phyloP scores from a whole-genome alignment of 2,329 filamentous ascomycete genomes.

The Elsinoe perseae region DNA sequence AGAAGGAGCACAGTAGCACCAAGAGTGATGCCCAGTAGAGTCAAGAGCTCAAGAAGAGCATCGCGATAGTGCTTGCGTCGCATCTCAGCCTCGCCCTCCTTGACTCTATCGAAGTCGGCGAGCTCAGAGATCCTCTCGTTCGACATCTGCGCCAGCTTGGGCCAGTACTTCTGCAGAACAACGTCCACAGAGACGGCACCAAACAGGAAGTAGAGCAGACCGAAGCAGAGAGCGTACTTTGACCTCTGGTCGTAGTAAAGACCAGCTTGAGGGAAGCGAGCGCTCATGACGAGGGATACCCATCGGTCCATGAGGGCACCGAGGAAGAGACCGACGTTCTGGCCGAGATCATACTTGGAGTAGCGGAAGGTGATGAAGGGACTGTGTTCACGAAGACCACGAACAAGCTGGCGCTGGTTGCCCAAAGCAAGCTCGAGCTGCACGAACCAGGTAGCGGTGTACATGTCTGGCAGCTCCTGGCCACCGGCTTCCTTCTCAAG shows the following conservation, averaged over 20 bases:
- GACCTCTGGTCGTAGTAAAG: slow-evolving; percentile 33
- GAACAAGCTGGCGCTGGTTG: slow-evolving; percentile 46
- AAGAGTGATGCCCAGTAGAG: slow-evolving; percentile 14
- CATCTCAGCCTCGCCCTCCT: neutral
- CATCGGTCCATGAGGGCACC: slow-evolving; percentile 51
- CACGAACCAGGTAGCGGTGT: slow-evolving; percentile 52
- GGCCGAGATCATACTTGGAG: slow-evolving; percentile 47
- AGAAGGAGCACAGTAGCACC: slow-evolving; percentile 16
- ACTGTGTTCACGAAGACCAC: slow-evolving; percentile 49
- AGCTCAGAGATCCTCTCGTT: slow-evolving; percentile 12
- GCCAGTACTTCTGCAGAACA: slow-evolving; percentile 28
- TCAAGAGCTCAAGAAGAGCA: slow-evolving; percentile 16
- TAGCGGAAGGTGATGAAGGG: slow-evolving; percentile 53
- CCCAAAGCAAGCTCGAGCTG: slow-evolving; percentile 48
- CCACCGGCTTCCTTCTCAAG: slow-evolving; percentile 42
- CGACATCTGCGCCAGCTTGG: slow-evolving; percentile 13
- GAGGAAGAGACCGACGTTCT: slow-evolving; percentile 48
- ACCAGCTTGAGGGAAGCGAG: slow-evolving; percentile 32
- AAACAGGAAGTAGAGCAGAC: slow-evolving; percentile 51
- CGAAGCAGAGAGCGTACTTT: slow-evolving; percentile 46
- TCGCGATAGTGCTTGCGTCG: slow-evolving; percentile 17
- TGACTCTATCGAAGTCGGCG: slow-evolving; percentile 14
- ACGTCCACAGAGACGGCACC: slow-evolving; percentile 51
- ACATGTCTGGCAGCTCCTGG: slow-evolving; percentile 46
- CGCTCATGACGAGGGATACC: slow-evolving; percentile 43